These are phyloP conservation scores for Exophiala sp. DNA, from an alignment of 2,329 filamentous ascomycete genomes.

Conservation along the genomic window DNA sequence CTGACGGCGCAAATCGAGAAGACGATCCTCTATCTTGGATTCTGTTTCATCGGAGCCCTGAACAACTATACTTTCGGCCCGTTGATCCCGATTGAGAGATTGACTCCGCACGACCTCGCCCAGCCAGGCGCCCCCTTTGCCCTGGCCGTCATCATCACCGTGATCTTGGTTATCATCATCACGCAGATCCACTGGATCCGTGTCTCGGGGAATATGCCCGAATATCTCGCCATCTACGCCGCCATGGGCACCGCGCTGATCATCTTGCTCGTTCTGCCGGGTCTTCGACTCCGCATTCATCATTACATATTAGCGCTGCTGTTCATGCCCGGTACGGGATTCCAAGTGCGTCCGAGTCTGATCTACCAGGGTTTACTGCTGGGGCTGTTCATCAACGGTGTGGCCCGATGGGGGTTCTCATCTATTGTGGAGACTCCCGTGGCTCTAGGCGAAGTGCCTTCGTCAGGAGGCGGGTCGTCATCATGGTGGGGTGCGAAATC, in stretches of 20 bases:
- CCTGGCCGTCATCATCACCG: slow-evolving; percentile 67
- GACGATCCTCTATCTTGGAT: slow-evolving; percentile 81
- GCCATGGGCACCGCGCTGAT: slow-evolving; percentile 62
- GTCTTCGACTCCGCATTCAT: slow-evolving; percentile 79
- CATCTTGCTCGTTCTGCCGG: slow-evolving; percentile 64
- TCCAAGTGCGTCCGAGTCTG: slow-evolving; percentile 78
- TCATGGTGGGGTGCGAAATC: slow-evolving; percentile 41
- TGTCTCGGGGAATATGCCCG: slow-evolving; percentile 71
- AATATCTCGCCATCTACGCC: slow-evolving; percentile 71
- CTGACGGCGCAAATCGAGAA: slow-evolving; percentile 84
- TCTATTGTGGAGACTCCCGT: slow-evolving; percentile 75
- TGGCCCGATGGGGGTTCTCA: slow-evolving; percentile 91
- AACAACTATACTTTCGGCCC: slow-evolving; percentile 89
- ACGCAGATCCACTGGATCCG: slow-evolving; percentile 82
- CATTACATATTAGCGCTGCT: slow-evolving; percentile 89
- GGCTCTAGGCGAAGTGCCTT: slow-evolving; percentile 53
- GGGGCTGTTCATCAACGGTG: slow-evolving; percentile 88
- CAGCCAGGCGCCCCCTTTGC: slow-evolving; percentile 86
- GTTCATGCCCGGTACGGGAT: slow-evolving; percentile 76
- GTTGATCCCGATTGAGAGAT: slow-evolving; percentile 82
- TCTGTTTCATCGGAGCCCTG: slow-evolving; percentile 82
- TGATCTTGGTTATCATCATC: slow-evolving; percentile 61
- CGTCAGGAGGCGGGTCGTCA: slow-evolving; percentile 37
- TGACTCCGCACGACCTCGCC: slow-evolving; percentile 86
- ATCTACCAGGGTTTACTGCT: slow-evolving; percentile 85